Evolutionary conservation across 768 basidiomycete genomes (phyloP).

Genomic region (Termitomyces sp.): DNA sequence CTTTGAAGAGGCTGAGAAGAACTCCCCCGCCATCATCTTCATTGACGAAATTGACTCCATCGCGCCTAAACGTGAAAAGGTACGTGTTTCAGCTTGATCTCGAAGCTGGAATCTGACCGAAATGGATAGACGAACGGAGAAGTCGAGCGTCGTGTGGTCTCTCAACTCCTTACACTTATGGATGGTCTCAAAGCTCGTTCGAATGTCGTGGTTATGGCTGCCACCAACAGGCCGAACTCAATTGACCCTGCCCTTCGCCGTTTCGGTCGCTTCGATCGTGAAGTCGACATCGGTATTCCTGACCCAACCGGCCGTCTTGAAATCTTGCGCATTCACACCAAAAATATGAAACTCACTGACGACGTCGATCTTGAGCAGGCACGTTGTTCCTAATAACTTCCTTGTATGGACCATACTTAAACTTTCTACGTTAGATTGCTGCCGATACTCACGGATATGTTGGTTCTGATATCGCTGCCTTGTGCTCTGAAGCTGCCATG

Average conservation of each 20-base stretch:
- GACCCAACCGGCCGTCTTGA: conserved; percentile 99
- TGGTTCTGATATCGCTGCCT: conserved; percentile 94
- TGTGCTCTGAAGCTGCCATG: conserved; percentile 99
- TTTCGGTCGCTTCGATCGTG: conserved; percentile 98
- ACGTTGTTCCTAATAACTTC: conserved; percentile 4
- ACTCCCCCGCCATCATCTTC: conserved; percentile 99
- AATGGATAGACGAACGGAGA: conserved; percentile 90
- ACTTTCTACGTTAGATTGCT: conserved; percentile 65
- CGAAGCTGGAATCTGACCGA: background rate
- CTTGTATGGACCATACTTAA: conserved; percentile 1
- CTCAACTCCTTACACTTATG: conserved; percentile 98
- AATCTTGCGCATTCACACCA: conserved; percentile 98
- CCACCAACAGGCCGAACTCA: conserved; percentile 97
- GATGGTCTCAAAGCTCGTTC: conserved; percentile 98
- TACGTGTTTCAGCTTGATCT: conserved; percentile 23
- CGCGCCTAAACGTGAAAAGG: conserved; percentile 99
- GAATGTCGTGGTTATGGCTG: conserved; percentile 99
- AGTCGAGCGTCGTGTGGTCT: conserved; percentile 98
- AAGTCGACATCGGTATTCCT: conserved; percentile 98
- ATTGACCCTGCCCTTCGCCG: conserved; percentile 98
- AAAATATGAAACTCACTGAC: conserved; percentile 98
- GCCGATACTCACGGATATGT: conserved; percentile 99
- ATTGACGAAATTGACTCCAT: conserved; percentile 99
- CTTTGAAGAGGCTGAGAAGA: conserved; percentile 99
- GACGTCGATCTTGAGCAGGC: conserved; percentile 98